Evolutionary conservation across 257 asterid genomes (phyloP).

Genomic region (Gentiana macrophylla): DNA sequence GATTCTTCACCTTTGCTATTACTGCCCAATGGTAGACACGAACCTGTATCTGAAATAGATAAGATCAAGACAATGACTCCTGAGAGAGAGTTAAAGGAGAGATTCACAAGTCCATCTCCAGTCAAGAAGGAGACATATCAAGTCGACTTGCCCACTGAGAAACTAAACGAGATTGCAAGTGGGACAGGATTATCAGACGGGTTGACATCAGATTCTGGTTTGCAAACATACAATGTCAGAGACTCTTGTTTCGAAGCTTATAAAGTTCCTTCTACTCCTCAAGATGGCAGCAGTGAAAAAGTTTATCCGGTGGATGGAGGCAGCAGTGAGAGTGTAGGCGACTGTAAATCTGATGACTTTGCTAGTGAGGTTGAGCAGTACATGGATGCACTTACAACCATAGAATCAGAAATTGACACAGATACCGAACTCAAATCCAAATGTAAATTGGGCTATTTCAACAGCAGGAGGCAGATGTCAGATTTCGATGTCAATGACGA

Average conservation of each 20-base stretch:
- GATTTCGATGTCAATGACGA: slow-evolving; percentile 29
- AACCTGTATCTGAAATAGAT: slow-evolving; percentile 27
- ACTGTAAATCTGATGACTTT: slow-evolving; percentile 52
- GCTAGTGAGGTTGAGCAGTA: slow-evolving; percentile 70
- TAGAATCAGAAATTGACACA: slow-evolving; percentile 67
- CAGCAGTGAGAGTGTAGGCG: slow-evolving; percentile 28
- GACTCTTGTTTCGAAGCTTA: slow-evolving; percentile 22
- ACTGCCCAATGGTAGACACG: slow-evolving; percentile 24
- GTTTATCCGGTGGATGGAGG: slow-evolving; percentile 38
- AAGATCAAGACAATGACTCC: slow-evolving; percentile 37
- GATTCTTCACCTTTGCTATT: slow-evolving; percentile 28
- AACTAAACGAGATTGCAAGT: slow-evolving; percentile 22
- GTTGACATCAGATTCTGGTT: slow-evolving; percentile 21
- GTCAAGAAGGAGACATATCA: slow-evolving; percentile 18
- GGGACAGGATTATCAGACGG: slow-evolving; percentile 20
- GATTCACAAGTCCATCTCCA: slow-evolving; percentile 28
- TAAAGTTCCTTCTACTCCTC: slow-evolving; percentile 23
- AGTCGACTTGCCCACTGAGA: slow-evolving; percentile 13
- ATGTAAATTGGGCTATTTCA: slow-evolving; percentile 25
- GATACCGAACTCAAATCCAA: slow-evolving; percentile 51
- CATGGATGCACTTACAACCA: slow-evolving; percentile 69
- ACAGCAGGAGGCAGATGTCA: slow-evolving; percentile 19
- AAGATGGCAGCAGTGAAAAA: slow-evolving; percentile 29
- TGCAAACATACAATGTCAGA: slow-evolving; percentile 13
- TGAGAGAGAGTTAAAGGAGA: slow-evolving; percentile 27